These are phyloP conservation scores for Acorus calamus DNA, from an alignment of 106 monocot genomes.

Conservation along the genomic window DNA sequence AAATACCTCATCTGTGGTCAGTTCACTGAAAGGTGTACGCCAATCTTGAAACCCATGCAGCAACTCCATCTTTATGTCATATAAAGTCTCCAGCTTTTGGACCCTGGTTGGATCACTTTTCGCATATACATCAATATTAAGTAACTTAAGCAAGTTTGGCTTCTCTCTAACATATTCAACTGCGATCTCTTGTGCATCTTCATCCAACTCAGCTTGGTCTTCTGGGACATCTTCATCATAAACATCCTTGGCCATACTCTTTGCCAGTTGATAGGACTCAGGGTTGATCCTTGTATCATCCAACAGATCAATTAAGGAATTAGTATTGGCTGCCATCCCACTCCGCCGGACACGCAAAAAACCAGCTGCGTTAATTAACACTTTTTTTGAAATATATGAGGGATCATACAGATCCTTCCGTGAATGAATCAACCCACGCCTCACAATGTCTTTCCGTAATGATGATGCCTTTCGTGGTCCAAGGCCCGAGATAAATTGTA, in stretches of 20 bases:
- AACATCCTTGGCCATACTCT: conserved; percentile 71
- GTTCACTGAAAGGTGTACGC: conserved; percentile 57
- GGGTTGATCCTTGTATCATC: conserved; percentile 99
- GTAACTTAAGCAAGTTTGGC: conserved; percentile 36
- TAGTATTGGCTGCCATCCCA: conserved; percentile 57
- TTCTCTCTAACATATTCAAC: conserved; percentile 78
- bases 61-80: conserved; percentile 79
- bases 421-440: conserved; percentile 59
- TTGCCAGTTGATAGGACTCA: conserved; percentile 87
- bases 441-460: conserved; percentile 69
- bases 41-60: conserved; percentile 78
- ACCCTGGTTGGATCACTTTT: too few relatives aligned
- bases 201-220: conserved; percentile 66
- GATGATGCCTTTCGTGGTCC: conserved; percentile 87
- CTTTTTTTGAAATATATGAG: too few relatives aligned
- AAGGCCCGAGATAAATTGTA: conserved; percentile 90
- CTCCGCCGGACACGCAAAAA: conserved; percentile 80
- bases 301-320: conserved; percentile 68
- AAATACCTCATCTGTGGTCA: conserved; percentile 72
- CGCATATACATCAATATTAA: conserved; percentile 64
- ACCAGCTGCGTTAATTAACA: conserved; percentile 72
- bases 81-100: conserved; percentile 64
- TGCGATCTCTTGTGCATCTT: conserved; percentile 77
- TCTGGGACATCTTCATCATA: conserved; percentile 31
- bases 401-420: too few relatives aligned